Conservation (phyloP, 2,329 filamentous ascomycete genomes). For the Aspergillus fumigatiaffinis region DNA sequence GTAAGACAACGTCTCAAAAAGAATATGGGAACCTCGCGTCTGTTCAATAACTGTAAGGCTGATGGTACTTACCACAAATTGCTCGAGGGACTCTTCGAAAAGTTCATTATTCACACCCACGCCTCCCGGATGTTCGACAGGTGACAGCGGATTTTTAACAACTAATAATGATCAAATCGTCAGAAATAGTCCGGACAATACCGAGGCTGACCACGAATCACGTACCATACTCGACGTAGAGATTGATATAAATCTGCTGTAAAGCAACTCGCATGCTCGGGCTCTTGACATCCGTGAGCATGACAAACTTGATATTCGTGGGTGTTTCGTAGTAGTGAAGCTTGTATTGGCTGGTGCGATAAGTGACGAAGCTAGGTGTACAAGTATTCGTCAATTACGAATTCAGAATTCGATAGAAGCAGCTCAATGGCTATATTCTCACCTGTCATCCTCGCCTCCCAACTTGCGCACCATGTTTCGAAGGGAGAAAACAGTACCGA, state of each 20-base stretch:
- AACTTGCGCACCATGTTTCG: slow-evolving; percentile 96
- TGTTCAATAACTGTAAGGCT: not conserved
- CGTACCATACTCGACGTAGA: slow-evolving; percentile 90
- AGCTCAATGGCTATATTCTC: slow-evolving; percentile 4
- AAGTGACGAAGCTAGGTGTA: slow-evolving; percentile 73
- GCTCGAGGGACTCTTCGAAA: slow-evolving; percentile 56
- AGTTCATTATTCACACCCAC: slow-evolving; percentile 62
- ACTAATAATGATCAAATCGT: slow-evolving; percentile 38
- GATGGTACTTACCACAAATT: slow-evolving; percentile 44
- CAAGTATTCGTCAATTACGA: not conserved
- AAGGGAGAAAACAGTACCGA: slow-evolving; percentile 92
- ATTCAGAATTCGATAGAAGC: not conserved
- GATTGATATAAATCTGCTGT: slow-evolving; percentile 97
- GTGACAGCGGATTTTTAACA: slow-evolving; percentile 62
- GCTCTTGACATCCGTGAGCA: slow-evolving; percentile 87
- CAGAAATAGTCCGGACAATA: slow-evolving; percentile 8
- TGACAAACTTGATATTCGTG: slow-evolving; percentile 90
- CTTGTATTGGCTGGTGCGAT: slow-evolving; percentile 92
- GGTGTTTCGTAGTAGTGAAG: slow-evolving; percentile 99
- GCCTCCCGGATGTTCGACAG: slow-evolving; percentile 58
- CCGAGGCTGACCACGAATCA: not conserved
- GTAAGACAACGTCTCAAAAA: slow-evolving; percentile 11
- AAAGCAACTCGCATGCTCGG: slow-evolving; percentile 89
- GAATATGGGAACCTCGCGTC: not conserved
- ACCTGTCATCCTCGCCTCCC: slow-evolving; percentile 82